Base-by-base conservation (phyloP, 2,329 filamentous ascomycete species). In the Rhinocladiella similis region DNA sequence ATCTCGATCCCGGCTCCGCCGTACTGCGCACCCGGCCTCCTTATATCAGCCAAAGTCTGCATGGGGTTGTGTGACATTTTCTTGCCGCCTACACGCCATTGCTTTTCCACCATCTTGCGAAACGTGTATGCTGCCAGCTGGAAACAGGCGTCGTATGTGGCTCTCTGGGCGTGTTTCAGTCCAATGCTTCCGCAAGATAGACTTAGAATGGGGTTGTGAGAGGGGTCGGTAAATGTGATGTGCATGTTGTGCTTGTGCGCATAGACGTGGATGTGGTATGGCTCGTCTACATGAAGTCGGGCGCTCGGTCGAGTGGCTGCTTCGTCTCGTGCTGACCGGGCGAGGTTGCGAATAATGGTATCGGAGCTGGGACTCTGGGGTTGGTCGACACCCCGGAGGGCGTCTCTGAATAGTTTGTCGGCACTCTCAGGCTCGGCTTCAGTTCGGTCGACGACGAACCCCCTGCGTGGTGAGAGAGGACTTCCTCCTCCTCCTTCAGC, bases 211-310 rank as follows among this genome's bases (percentile, higher is more conserved):
- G 90, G 83, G 62, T 90, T 83, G 47, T 88, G 82, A 71, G 91
- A 86, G 25, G 94, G 92, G 68, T 87, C 86, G 19, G 91, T 90
- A 64, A 97, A 83, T 1, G 92, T 97, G 67, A 99, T 83, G 74
- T 97, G 91, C 18, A 90, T 94, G 78, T 99, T 99, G 83, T 97
- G 94, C 77, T 91, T 95, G 72, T 89, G 87, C 25, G 88, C 78
- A 75, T 85, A 93, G 71, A 99, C 80, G 77, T 96, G 90, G 62
- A 99, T 82, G 72, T 96, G 91, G 77, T 91, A 91, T 2, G 89
- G 87, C 69, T 88, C 83, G 36, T 77, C 58, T 2, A 41, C 47
- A 4, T 53, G 47, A 20, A 48, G 51, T 41, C 56, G 45, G 35
- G 56, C 33, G 35, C 46, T 53, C 10, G 55, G 50, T 47, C 55